Base-by-base conservation (phyloP, 345 rosid species). In the Acer saccharum region DNA sequence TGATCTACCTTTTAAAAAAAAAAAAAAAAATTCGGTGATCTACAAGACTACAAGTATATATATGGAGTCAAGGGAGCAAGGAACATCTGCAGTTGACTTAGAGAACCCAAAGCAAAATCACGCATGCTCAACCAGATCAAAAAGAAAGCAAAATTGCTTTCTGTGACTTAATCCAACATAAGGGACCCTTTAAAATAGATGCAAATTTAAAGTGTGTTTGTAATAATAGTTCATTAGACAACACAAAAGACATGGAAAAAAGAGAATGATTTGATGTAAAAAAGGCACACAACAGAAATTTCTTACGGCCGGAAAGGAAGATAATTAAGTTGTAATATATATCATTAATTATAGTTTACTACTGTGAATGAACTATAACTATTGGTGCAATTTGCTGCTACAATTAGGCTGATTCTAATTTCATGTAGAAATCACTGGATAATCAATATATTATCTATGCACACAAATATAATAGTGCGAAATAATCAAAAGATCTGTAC, bases 241-340 rank as follows among this genome's bases (percentile, higher is more conserved):
- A 39, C 44, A 21, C 20, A 65, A 50, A 65, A 75, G 71, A 5
- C 20, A 32, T 65, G 35, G 6, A 52, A 54, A 75, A 65, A 65
- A 65, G 71, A 65, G 52, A 65, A 75, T 75, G 78, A 74, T 74
- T 35, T 27, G 61, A 39, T 48, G 70, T 60, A 48, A 74, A 74
- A 43, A 74, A 74, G 70, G n/a, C 62, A 74, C 27, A 61, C 68
- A 73, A 44, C 35, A 23, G 17, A 16, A 61, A 41, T 21, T 62
- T 60, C 54, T 13, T 72, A 35, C 39, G 8, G 4, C 39, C 6
- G 16, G 32, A 58, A 14, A 25, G 55, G 11, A 12, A n/a, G 12
- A 72, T 62, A 29, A 65, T 50, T 35, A 35, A 35, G 39, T 35
- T 35, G 6, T 35, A 35, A 35, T 35, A 35, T 35, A 4, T 35